phyloP scores from a whole-genome alignment of 257 asterid genomes.

The Salvia miltiorrhiza region DNA sequence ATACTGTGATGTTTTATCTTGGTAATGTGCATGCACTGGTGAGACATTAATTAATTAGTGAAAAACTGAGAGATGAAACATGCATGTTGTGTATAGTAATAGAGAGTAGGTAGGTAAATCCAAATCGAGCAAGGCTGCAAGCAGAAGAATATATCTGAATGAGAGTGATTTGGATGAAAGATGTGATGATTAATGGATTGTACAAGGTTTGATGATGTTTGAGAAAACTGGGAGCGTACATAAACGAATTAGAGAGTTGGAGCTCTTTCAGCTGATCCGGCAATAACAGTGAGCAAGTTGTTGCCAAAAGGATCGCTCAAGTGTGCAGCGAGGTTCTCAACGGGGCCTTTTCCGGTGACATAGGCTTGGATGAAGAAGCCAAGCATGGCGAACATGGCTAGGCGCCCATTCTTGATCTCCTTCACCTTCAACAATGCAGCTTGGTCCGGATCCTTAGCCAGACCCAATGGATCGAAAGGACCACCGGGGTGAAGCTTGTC shows the following conservation, averaged over 20 bases:
- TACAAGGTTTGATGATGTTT: conserved; percentile 18
- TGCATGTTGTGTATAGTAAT: no score
- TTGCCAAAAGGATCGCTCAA: conserved; percentile 96
- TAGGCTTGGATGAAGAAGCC: conserved; percentile 96
- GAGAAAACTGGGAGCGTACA: background rate
- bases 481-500: conserved; percentile 99
- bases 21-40: no score
- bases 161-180: background rate
- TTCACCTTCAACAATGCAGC: conserved; percentile 91
- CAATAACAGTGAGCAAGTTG: conserved; percentile 89
- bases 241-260: conserved; percentile 57
- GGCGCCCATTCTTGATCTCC: conserved; percentile 91
- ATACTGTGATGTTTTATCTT: no score
- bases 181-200: background rate
- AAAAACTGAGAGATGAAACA: no score
- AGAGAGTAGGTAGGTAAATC: no score
- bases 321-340: conserved; percentile 88
- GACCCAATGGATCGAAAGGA: conserved; percentile 90
- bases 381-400: conserved; percentile 94
- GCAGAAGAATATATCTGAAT: background rate
- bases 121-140: no score
- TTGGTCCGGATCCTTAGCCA: conserved; percentile 92
- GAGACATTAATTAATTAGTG: no score
- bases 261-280: conserved; percentile 71
- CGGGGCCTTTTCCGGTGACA: conserved; percentile 91